A percentile compares a stretch with the other conserved stretches of the same genome.
Evolutionary conservation across 768 basidiomycete species (phyloP).

Genomic region (Tylopilus balloui): DNA sequence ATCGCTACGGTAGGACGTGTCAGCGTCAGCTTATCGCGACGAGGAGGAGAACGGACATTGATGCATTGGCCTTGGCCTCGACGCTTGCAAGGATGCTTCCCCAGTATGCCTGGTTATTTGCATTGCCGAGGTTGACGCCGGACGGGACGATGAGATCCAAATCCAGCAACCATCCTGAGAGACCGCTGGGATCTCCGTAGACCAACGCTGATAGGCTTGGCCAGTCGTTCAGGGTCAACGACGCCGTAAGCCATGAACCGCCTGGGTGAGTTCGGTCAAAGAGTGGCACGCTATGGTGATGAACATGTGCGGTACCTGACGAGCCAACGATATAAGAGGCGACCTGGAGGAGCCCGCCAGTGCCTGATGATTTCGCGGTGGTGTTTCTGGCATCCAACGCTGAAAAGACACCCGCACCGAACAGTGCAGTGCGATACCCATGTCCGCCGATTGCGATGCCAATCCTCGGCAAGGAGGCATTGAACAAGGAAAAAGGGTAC

Average conservation of each 20-base stretch:
- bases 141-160: slow-evolving; percentile 52
- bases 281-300: background rate
- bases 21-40: background rate
- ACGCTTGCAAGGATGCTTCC: slow-evolving; percentile 52
- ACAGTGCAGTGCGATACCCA: slow-evolving; percentile 64
- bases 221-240: slow-evolving; percentile 61
- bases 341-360: slow-evolving; percentile 69
- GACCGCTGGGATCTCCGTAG: slow-evolving; percentile 45
- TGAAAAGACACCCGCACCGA: slow-evolving; percentile 54
- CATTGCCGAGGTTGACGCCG: slow-evolving; percentile 43
- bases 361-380: slow-evolving; percentile 52
- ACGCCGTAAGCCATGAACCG: slow-evolving; percentile 66
- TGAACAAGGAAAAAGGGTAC: slow-evolving; percentile 45
- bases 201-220: slow-evolving; percentile 54
- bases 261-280: slow-evolving; percentile 31
- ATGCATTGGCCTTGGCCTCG: slow-evolving; percentile 49
- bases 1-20: slow-evolving; percentile 36
- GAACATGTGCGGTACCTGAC: slow-evolving; percentile 42
- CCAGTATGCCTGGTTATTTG: slow-evolving; percentile 48
- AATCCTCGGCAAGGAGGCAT: slow-evolving; percentile 43
- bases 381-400: slow-evolving; percentile 60
- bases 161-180: slow-evolving; percentile 56
- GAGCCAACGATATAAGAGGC: slow-evolving; percentile 63
- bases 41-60: slow-evolving; percentile 42
- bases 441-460: slow-evolving; percentile 69